Percentiles rank a stretch among this genome's conserved stretches.
Evolutionary conservation across 2,329 filamentous ascomycete species (phyloP).

Genomic region (Xylaria digitata): DNA sequence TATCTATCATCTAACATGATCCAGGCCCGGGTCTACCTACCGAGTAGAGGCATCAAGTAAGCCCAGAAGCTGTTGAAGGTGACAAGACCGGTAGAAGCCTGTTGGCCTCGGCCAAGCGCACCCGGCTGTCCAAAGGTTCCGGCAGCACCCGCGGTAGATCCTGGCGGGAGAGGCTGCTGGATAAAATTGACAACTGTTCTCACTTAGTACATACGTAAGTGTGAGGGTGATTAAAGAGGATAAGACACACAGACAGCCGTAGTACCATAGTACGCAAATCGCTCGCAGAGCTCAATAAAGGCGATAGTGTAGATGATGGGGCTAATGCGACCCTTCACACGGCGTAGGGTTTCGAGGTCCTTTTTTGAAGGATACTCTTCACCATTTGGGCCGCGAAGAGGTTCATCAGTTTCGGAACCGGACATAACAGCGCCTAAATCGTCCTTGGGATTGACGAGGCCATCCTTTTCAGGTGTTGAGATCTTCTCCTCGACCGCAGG

Average conservation of each 20-base stretch:
- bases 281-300: conserved; percentile 56
- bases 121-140: conserved; percentile 56
- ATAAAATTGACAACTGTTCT: conserved; percentile 65
- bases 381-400: conserved; percentile 44
- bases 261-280: conserved; percentile 73
- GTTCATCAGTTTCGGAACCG: conserved; percentile 39
- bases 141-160: conserved; percentile 64
- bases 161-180: conserved; percentile 50
- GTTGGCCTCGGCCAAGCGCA: conserved; percentile 62
- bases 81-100: conserved; percentile 45
- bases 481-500: conserved; percentile 31
- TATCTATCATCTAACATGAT: background rate
- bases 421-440: conserved; percentile 33
- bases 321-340: conserved; percentile 38
- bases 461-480: conserved; percentile 20
- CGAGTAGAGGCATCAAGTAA: conserved; percentile 49
- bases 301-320: conserved; percentile 41
- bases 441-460: conserved; percentile 3
- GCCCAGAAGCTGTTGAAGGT: conserved; percentile 51
- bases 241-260: conserved; percentile 65
- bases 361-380: conserved; percentile 40
- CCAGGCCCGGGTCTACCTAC: conserved; percentile 32
- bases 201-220: conserved; percentile 7
- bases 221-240: background rate
- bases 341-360: conserved; percentile 40